phyloP scores from a whole-genome alignment of 129 eudicot species.

The Helianthus tuberosus region DNA sequence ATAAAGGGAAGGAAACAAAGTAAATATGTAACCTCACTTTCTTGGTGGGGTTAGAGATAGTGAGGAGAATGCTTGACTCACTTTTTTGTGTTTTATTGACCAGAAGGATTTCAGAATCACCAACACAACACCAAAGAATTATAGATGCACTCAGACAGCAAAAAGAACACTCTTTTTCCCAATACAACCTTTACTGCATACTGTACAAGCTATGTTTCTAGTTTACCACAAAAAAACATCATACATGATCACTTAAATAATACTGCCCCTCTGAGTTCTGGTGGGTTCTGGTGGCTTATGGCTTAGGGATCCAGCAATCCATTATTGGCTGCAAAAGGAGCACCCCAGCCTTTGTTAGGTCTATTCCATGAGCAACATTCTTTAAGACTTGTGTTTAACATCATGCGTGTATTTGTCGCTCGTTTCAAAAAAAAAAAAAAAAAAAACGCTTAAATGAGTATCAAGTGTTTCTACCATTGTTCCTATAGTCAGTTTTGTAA shows the following conservation, averaged over 20 bases:
- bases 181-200: constrained; percentile 30
- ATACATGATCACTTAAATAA: constrained; percentile 35
- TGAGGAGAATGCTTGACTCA: constrained; percentile 53
- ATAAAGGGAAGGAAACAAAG: constrained; percentile 57
- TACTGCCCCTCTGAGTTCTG: constrained; percentile 26
- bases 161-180: constrained; percentile 28
- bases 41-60: constrained; percentile 53
- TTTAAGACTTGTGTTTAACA: not conserved
- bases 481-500: no score
- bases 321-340: constrained; percentile 37
- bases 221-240: constrained; percentile 27
- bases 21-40: constrained; percentile 68
- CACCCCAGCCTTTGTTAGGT: constrained; percentile 26
- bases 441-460: not conserved
- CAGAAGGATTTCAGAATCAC: constrained; percentile 35
- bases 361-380: constrained; percentile 41
- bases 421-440: not conserved
- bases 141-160: constrained; percentile 34
- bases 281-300: constrained; percentile 40
- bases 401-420: not conserved
- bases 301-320: constrained; percentile 27
- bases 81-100: constrained; percentile 52
- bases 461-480: not conserved
- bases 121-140: constrained; percentile 35
- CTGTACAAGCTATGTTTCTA: constrained; percentile 17